These are phyloP conservation scores for Leccinum fallax DNA, from an alignment of 1,284 basidiomycete species.

Conservation along the genomic window DNA sequence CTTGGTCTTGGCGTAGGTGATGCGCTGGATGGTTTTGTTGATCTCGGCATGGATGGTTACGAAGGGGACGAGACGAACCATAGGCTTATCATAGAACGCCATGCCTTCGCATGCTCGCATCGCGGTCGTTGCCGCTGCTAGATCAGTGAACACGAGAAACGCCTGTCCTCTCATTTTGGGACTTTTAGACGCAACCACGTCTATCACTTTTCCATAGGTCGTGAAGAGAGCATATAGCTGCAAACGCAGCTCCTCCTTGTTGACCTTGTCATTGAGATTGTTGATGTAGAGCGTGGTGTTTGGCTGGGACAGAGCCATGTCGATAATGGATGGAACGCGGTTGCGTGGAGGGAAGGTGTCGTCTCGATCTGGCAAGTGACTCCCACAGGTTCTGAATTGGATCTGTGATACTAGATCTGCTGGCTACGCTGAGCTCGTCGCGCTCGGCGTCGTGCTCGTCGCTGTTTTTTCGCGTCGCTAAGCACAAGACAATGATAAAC, in stretches of 20 bases:
- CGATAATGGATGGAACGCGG: background rate
- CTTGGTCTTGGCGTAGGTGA: slow-evolving; percentile 85
- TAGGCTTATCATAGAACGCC: slow-evolving; percentile 89
- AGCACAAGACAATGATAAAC: background rate
- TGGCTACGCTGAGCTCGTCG: background rate
- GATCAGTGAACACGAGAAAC: slow-evolving; percentile 93
- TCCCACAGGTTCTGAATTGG: slow-evolving; percentile 41
- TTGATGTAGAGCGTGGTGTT: slow-evolving; percentile 92
- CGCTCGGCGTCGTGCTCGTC: slow-evolving; percentile 7
- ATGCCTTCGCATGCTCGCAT: slow-evolving; percentile 90
- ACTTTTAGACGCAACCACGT: slow-evolving; percentile 91
- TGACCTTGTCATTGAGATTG: slow-evolving; percentile 92
- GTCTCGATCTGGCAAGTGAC: slow-evolving; percentile 22
- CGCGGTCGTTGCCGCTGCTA: slow-evolving; percentile 86
- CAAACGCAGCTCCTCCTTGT: slow-evolving; percentile 86
- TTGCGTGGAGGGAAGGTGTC: background rate
- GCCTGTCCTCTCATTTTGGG: slow-evolving; percentile 93
- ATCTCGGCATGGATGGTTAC: slow-evolving; percentile 11
- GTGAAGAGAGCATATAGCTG: slow-evolving; percentile 92
- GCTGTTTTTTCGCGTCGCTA: slow-evolving; percentile 4
- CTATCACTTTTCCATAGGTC: slow-evolving; percentile 91
- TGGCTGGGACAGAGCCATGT: slow-evolving; percentile 63
- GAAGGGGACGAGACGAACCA: slow-evolving; percentile 56
- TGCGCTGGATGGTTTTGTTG: slow-evolving; percentile 54
- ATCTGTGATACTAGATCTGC: background rate